Evolutionary conservation across 176 grass and related monocot species (phyloP).

Genomic region (Phoenix roebelenii): DNA sequence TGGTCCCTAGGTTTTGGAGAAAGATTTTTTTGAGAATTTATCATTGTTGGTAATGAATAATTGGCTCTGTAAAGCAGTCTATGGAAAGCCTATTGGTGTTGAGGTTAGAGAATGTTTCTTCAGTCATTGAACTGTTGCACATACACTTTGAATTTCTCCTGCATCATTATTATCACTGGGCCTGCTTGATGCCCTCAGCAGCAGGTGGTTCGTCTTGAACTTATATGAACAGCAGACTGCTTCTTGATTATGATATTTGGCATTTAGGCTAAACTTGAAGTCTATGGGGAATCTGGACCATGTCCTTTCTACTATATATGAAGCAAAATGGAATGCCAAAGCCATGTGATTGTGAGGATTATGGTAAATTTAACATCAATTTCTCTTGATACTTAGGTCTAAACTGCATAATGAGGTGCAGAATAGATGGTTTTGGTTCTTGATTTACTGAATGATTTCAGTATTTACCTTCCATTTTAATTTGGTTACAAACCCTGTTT

Average conservation of each 20-base stretch:
- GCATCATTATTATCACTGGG: too few species aligned
- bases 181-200: too few species aligned
- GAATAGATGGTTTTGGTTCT: constrained; percentile 24
- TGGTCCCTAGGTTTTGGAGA: too few species aligned
- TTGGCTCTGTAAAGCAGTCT: too few species aligned
- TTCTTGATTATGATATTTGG: not conserved
- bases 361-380: constrained; percentile 16
- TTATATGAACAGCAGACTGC: too few species aligned
- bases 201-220: too few species aligned
- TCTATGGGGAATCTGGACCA: not conserved
- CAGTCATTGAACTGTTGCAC: too few species aligned
- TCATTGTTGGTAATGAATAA: too few species aligned
- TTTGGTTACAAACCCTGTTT: not conserved
- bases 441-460: not conserved
- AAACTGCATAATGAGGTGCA: constrained; percentile 14
- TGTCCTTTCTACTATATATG: not conserved
- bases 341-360: constrained; percentile 21
- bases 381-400: constrained; percentile 32
- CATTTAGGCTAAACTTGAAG: not conserved
- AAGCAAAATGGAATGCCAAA: not conserved
- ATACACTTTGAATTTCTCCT: too few species aligned
- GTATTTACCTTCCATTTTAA: not conserved
- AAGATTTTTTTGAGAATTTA: too few species aligned
- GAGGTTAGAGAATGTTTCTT: too few species aligned
- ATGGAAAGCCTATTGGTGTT: too few species aligned